Evolutionary conservation across 306 rosid species (phyloP).

Genomic region (Fragaria nilgerrensis): DNA sequence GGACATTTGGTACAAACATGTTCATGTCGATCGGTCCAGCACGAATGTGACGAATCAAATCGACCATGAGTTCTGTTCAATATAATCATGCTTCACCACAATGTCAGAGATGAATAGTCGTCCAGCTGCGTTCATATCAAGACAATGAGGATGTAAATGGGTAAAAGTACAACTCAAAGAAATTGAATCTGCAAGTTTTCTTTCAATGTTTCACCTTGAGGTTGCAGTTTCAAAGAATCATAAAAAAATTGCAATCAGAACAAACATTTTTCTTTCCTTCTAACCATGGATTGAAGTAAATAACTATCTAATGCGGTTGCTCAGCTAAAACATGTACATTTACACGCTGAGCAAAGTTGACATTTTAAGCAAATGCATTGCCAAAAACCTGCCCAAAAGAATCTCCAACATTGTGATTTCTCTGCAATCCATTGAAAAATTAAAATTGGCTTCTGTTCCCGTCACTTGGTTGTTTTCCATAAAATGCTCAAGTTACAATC

Average conservation of each 20-base stretch:
- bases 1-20: too few species aligned
- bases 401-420: conserved; percentile 14
- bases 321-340: conserved; percentile 32
- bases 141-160: background rate
- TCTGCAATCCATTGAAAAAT: conserved; percentile 26
- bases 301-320: conserved; percentile 11
- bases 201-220: background rate
- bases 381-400: conserved; percentile 13
- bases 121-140: background rate
- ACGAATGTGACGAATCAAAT: background rate
- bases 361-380: conserved; percentile 20
- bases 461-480: conserved; percentile 23
- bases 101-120: background rate
- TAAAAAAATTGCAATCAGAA: background rate
- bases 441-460: conserved; percentile 8
- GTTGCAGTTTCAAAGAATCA: background rate
- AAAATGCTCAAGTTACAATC: conserved; percentile 7
- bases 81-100: background rate
- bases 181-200: conserved; percentile 11
- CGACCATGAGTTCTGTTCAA: background rate
- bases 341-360: conserved; percentile 50
- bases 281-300: background rate
- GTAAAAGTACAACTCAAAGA: background rate
- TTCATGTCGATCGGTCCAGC: too few species aligned
- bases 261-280: background rate